Evolutionary conservation across 2,329 filamentous ascomycete species (phyloP), one percentile per base, ranked within the genome.

Genomic region (Fusarium mangiferae): DNA sequence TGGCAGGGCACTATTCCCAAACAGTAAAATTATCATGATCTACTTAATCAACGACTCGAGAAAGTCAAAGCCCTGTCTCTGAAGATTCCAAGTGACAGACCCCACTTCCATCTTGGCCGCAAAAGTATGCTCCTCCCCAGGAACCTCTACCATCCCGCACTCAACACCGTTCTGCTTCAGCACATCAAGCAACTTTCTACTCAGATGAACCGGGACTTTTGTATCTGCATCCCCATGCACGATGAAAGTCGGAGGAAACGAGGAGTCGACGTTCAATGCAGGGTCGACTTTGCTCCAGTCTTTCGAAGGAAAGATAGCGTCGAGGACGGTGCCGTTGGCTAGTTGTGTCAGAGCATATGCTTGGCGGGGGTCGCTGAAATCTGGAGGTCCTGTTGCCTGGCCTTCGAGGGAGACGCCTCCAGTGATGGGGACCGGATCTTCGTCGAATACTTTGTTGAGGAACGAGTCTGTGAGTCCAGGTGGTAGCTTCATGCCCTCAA

Each of bases 101-200:
- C 26, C 57, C 0, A 51, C 57, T 28, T 41, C 26, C 57, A 59
- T 59, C 35, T 30, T 51, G 3, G 57, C 57, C 7, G 57, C 57
- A n/a, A 59, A 59, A 9, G 44, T 59, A 30, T 59, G 57, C 20
- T 59, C 57, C 24, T 59, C 57, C 1, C 30, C 30, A 14, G 57
- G 57, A 28, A 59, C 17, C 9, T 51, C 57, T 7, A 51, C 33
- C 42, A 59, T 38, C 4, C 13, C 12, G 20, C 42, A 39, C 7
- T 24, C 4, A 13, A 59, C 33, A 14, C 20, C 26, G 12, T 51
- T 49, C 17, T 51, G 24, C 8, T 39, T 24, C 4, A 59, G 1
- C 3, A 33, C 35, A 5, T 20, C 26, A 2, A 51, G 39, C 0
- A 59, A 5, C 4, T 18, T 38, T 39, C 35, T 7, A 4, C 57